Evolutionary conservation across 441 rosid genomes (phyloP), one percentile per base, ranked within the genome.

Genomic region (Cnidoscolus chayamansa): DNA sequence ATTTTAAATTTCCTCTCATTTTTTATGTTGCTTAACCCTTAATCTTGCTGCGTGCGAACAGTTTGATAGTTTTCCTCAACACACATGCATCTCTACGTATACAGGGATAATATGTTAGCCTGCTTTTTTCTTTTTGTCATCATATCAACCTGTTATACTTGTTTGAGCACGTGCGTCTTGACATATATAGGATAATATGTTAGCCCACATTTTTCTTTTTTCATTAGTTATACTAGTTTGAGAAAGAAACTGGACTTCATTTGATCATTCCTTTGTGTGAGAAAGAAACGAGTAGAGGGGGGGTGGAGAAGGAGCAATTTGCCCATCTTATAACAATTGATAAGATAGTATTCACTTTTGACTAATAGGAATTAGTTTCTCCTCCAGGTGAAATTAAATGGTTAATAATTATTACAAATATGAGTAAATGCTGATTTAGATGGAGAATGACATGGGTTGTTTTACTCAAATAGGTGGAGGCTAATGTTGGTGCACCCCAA

Each of bases 401-500:
- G 45, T 40, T 40, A 5, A 3, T 40, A 40, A 6, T 25, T 25
- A 25, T 25, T 25, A 40, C 45, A 40, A 40, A 40, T 40, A 40
- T 40, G 7, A 3, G 4, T 40, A 40, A 6, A 40, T 40, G 45
- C 55, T 55, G 10, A 16, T 69, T 67, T 61, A 35, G 12, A 31
- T 61, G 66, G 25, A 25, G 20, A 45, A 1, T 56, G 30, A 31
- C 63, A 37, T 67, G 47, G 56, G 65, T 51, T 64, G 25, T 65
- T 78, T 76, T 69, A 68, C 68, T 74, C 51, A 37, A 62, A 70
- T 70, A 91, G 97, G 99, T 94, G 10, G 97, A 90, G 77, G 99
- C 99, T 60, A 90, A 94, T 72, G 94, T 94, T 5, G 99, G 99
- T 70, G 99, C 97, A 35, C 97, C 97, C 1, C 96, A 94, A 92